Evolutionary conservation across 192 early-diverging fungal genomes (phyloP).

Genomic region (Coemansia sp.): DNA sequence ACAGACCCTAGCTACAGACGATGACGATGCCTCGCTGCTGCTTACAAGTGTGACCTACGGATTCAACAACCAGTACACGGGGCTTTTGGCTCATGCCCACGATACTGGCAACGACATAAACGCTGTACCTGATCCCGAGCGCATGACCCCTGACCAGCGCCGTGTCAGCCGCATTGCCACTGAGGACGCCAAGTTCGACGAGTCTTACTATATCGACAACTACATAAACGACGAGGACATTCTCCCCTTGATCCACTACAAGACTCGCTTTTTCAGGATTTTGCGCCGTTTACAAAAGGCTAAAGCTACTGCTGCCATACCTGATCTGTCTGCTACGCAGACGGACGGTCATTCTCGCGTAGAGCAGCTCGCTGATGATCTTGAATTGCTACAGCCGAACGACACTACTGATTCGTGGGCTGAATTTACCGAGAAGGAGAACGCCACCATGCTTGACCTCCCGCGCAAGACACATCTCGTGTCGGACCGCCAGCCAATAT

Average conservation of each 20-base stretch:
- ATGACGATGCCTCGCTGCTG: constrained; percentile 38
- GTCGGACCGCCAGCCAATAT: constrained; percentile 66
- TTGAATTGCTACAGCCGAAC: not conserved
- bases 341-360: not conserved
- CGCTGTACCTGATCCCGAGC: constrained; percentile 64
- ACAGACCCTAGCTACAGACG: constrained; percentile 60
- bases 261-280: constrained; percentile 65
- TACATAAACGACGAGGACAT: constrained; percentile 88
- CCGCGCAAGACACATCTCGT: constrained; percentile 77
- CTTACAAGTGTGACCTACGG: constrained; percentile 68
- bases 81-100: constrained; percentile 73
- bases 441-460: constrained; percentile 71
- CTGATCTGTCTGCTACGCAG: not conserved
- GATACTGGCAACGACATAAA: constrained; percentile 75
- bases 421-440: constrained; percentile 72
- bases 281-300: constrained; percentile 69
- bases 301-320: not conserved
- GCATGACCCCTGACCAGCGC: constrained; percentile 46
- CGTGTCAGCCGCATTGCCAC: constrained; percentile 62
- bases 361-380: not conserved
- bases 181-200: constrained; percentile 90
- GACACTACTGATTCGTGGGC: constrained; percentile 1
- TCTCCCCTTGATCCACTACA: constrained; percentile 70
- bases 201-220: constrained; percentile 91
- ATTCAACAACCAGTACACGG: constrained; percentile 86